Conservation (phyloP, 345 rosid species). For the Salix udensis region DNA sequence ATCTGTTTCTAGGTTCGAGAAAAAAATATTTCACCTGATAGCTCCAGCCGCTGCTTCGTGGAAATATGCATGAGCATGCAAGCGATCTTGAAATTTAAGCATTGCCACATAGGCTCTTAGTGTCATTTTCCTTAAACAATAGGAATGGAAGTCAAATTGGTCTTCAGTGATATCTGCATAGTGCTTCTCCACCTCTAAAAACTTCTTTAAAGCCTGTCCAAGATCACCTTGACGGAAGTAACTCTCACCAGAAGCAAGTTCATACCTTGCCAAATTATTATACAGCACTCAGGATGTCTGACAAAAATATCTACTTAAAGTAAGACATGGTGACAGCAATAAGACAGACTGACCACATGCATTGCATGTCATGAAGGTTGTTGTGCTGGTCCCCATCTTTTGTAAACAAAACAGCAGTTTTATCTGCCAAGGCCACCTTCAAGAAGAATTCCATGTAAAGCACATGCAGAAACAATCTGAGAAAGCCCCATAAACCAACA, state of each 20-base stretch:
- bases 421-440: conserved; percentile 90
- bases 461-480: neutral
- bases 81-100: conserved; percentile 96
- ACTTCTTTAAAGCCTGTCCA: conserved; percentile 88
- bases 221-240: conserved; percentile 91
- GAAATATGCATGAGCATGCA: conserved; percentile 89
- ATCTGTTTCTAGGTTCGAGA: neutral
- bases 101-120: conserved; percentile 92
- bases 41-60: conserved; percentile 95
- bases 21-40: conserved; percentile 50
- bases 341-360: conserved; percentile 82
- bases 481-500: conserved; percentile 1
- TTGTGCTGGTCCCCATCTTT: conserved; percentile 98
- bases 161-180: conserved; percentile 97
- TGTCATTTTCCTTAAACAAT: conserved; percentile 97
- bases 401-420: conserved; percentile 87
- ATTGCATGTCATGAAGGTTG: conserved; percentile 99
- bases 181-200: conserved; percentile 97
- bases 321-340: conserved; percentile 7
- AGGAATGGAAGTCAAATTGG: conserved; percentile 98
- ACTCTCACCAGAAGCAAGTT: conserved; percentile 98
- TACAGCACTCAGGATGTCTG: conserved; percentile 5
- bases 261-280: conserved; percentile 60
- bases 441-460: conserved; percentile 16
- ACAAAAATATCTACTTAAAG: conserved; percentile 14